A percentile compares a stretch with the other conserved stretches of the same genome.
Conservation (phyloP, 1,139 yeast species). For the Taphrina populina region DNA sequence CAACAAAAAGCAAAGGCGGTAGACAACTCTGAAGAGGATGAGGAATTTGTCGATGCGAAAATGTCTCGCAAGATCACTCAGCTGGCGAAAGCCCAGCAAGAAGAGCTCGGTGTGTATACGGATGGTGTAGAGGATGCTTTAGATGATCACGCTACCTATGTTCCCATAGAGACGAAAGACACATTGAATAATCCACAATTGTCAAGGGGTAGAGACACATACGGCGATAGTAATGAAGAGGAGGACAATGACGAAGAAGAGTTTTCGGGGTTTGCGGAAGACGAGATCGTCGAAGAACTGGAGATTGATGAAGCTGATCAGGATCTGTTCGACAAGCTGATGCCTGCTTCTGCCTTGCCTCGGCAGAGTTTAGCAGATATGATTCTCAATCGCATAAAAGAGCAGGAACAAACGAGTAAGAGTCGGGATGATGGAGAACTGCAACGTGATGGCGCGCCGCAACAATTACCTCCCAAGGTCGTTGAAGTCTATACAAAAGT, state of each 20-base stretch:
- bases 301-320: slow-evolving; percentile 53
- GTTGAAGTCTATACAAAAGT: slow-evolving; percentile 91
- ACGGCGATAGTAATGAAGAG: slow-evolving; percentile 44
- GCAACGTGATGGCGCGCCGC: slow-evolving; percentile 49
- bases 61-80: slow-evolving; percentile 82
- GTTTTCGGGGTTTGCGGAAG: slow-evolving; percentile 54
- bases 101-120: slow-evolving; percentile 67
- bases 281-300: slow-evolving; percentile 49
- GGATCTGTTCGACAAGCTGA: slow-evolving; percentile 47
- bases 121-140: slow-evolving; percentile 21
- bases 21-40: slow-evolving; percentile 49
- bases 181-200: slow-evolving; percentile 38
- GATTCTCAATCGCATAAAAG: slow-evolving; percentile 82
- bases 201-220: slow-evolving; percentile 44
- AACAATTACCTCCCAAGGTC: slow-evolving; percentile 89
- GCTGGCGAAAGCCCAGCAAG: slow-evolving; percentile 88
- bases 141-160: slow-evolving; percentile 12
- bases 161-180: slow-evolving; percentile 13
- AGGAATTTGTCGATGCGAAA: slow-evolving; percentile 72
- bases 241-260: slow-evolving; percentile 47
- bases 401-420: slow-evolving; percentile 54
- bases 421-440: slow-evolving; percentile 40
- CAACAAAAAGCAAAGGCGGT: slow-evolving; percentile 36
- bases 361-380: slow-evolving; percentile 84
- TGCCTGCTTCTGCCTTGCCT: slow-evolving; percentile 51